Evolutionary conservation across 768 basidiomycete genomes (phyloP), one percentile per base, ranked within the genome.

Genomic region (Phanerodontia chrysosporium): DNA sequence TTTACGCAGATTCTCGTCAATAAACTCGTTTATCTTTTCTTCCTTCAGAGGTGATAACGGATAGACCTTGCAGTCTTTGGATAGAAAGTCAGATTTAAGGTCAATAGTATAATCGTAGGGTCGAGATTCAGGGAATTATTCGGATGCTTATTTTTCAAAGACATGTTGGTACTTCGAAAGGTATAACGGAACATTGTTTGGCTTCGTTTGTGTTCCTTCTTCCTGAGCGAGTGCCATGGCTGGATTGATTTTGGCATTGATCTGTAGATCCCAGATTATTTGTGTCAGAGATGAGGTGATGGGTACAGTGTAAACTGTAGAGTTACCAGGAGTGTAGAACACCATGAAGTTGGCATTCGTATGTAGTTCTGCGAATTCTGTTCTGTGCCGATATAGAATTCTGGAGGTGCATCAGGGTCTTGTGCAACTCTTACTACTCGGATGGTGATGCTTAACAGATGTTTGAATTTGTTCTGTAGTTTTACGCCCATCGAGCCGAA

Each of bases 1-100:
- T 9, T 58, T 66, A 3, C 27, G 39, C 6, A 60, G 59, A 45
- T 67, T 64, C 45, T 68, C 67, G 10, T 67, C 62, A 16, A 69
- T 29, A 59, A 67, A 68, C 6, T 52, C 51, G 27, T 63, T 49
- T n/a, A 69, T 44, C 9, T 30, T 61, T 18, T 58, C 25, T 35
- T 63, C 55, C 16, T 69, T 54, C 2, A 49, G 55, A 1, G 36
- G 55, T 0, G 51, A 44, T 32, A 70, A 54, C 1, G 62, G 65
- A 32, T 69, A 67, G 14, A 62, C 22, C 45, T 63, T 65, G 42
- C 58, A 53, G 16, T 51, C 46, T 12, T 39, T 35, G 3, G 58
- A 60, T 13, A 54, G 45, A 18, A 57, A 51, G 1, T 51, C 64
- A 18, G 54, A 58, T 25, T 58, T 45, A 2, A 65, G 58, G 12